Conservation (phyloP, 1,284 basidiomycete species). For the Pulveroboletus sp. region DNA sequence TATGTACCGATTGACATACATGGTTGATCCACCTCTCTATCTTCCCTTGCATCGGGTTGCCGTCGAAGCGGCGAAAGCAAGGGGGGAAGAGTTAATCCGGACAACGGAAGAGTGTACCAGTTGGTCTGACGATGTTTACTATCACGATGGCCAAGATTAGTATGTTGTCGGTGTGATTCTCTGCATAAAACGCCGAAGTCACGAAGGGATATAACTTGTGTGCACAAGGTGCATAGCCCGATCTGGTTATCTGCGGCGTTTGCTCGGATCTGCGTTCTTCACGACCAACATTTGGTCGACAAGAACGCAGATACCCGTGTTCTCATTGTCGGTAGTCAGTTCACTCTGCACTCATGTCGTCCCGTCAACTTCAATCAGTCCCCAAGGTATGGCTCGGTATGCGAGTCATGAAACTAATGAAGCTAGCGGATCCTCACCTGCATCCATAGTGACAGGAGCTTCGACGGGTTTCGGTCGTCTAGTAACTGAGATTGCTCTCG, state of each 20-base stretch:
- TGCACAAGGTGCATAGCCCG: background rate
- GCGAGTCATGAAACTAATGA: background rate
- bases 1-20: slow-evolving; percentile 20
- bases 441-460: slow-evolving; percentile 32
- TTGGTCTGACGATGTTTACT: slow-evolving; percentile 35
- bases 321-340: background rate
- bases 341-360: slow-evolving; percentile 1
- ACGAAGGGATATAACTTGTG: too few relatives aligned
- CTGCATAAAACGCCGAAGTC: too few relatives aligned
- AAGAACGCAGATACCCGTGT: background rate
- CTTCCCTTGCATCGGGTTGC: slow-evolving; percentile 30
- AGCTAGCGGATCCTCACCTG: background rate
- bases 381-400: slow-evolving; percentile 33
- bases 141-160: slow-evolving; percentile 11
- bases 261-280: background rate
- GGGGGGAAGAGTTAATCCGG: slow-evolving; percentile 27
- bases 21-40: slow-evolving; percentile 32
- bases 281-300: background rate
- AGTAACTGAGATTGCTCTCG: slow-evolving; percentile 29
- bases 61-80: slow-evolving; percentile 28
- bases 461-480: slow-evolving; percentile 36
- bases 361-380: background rate
- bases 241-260: too few relatives aligned
- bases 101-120: slow-evolving; percentile 30
- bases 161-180: background rate